Evolutionary conservation across 768 basidiomycete genomes (phyloP).

Genomic region (Pleurotus pulmonarius): DNA sequence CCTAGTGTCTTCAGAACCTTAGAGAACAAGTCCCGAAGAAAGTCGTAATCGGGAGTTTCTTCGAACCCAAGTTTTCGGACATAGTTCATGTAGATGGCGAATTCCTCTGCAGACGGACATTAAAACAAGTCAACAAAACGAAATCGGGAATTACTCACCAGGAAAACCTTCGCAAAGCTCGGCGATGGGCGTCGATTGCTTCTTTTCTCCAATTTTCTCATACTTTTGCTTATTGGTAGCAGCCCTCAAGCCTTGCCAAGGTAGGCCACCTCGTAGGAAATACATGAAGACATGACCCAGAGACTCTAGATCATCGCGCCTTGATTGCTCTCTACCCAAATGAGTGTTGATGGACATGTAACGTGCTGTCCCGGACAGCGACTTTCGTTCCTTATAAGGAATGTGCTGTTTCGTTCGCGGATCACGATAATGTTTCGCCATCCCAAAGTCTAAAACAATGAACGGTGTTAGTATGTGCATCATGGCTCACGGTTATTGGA

Average conservation of each 20-base stretch:
- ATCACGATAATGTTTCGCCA: constrained; percentile 99
- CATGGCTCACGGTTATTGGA: background rate
- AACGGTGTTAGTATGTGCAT: constrained; percentile 8
- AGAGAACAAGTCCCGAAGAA: constrained; percentile 89
- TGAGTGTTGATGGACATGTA: constrained; percentile 99
- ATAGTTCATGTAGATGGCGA: constrained; percentile 98
- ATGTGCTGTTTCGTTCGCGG: constrained; percentile 98
- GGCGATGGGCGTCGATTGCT: constrained; percentile 86
- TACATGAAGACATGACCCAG: constrained; percentile 99
- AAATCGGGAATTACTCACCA: constrained; percentile 44
- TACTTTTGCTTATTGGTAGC: constrained; percentile 99
- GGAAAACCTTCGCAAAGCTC: constrained; percentile 98
- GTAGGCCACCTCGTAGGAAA: constrained; percentile 92
- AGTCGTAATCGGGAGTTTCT: constrained; percentile 97
- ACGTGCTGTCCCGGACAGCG: constrained; percentile 91
- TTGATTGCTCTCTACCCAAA: constrained; percentile 90
- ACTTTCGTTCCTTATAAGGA: constrained; percentile 98
- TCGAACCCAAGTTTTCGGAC: constrained; percentile 98
- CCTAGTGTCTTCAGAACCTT: constrained; percentile 87
- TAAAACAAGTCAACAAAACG: constrained; percentile 3
- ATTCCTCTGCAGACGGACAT: constrained; percentile 67
- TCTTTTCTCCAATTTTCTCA: constrained; percentile 99
- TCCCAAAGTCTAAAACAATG: constrained; percentile 77
- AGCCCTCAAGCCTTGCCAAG: constrained; percentile 97
- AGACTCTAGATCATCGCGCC: constrained; percentile 95